A percentile compares a stretch with the other conserved stretches of the same genome.
Conservation (phyloP, 2,329 filamentous ascomycete species). For the Cercospora janseana region DNA sequence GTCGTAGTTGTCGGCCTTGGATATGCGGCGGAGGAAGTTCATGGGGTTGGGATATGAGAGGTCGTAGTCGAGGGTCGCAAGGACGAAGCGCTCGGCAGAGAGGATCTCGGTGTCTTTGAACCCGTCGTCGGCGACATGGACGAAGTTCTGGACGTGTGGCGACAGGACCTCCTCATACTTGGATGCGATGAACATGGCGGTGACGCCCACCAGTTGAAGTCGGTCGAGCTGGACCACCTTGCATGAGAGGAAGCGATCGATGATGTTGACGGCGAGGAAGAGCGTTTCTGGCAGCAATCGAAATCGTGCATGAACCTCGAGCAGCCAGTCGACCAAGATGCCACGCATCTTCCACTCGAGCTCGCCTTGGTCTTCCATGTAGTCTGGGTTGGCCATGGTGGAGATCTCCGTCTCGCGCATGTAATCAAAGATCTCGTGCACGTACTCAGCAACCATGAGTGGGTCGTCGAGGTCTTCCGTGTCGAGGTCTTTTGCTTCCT, state of each 20-base stretch:
- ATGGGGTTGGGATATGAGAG: conserved; percentile 98
- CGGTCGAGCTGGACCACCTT: conserved; percentile 96
- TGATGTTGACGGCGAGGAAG: conserved; percentile 96
- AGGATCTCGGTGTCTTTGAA: conserved; percentile 94
- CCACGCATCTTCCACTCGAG: conserved; percentile 98
- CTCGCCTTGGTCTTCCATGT: conserved; percentile 93
- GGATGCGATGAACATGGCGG: conserved; percentile 98
- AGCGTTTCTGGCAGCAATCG: conserved; percentile 92
- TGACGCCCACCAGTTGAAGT: conserved; percentile 93
- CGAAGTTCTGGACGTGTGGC: conserved; percentile 95
- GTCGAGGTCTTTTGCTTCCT: conserved; percentile 66
- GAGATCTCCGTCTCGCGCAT: conserved; percentile 78
- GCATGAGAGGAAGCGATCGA: conserved; percentile 92
- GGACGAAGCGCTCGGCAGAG: conserved; percentile 92
- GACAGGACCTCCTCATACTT: conserved; percentile 99
- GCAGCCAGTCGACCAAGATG: conserved; percentile 95
- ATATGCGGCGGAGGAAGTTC: conserved; percentile 98
- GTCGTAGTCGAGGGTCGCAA: conserved; percentile 89
- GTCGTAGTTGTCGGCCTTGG: conserved; percentile 98
- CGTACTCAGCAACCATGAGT: conserved; percentile 96
- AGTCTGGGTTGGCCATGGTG: conserved; percentile 83
- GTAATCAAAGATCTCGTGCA: conserved; percentile 96
- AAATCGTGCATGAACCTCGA: conserved; percentile 97
- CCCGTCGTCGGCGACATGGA: conserved; percentile 92
- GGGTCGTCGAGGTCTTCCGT: conserved; percentile 88